Percentiles rank a stretch among this genome's conserved stretches.
These are phyloP conservation scores for Hirschfeldia incana DNA, from an alignment of 345 rosid genomes.

Conservation along the genomic window DNA sequence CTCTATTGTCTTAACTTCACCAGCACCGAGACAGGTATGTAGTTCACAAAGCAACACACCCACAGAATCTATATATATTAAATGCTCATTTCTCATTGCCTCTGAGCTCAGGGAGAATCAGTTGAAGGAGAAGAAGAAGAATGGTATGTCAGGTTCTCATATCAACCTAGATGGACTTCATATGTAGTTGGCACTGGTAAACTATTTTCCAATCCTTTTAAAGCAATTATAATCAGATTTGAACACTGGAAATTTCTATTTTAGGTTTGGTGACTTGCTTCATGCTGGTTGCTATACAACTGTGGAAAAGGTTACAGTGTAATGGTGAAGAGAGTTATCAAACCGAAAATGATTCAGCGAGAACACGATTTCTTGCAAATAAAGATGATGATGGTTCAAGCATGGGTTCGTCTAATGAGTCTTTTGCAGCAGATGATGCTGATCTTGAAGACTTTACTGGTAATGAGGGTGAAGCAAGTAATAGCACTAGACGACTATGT, in stretches of 20 bases:
- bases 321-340: conserved; percentile 28
- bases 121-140: conserved; percentile 47
- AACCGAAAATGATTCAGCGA: conserved; percentile 21
- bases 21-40: conserved; percentile 52
- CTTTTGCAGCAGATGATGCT: conserved; percentile 54
- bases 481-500: conserved; percentile 63
- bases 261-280: conserved; percentile 59
- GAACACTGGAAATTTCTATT: not conserved
- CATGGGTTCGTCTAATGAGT: conserved; percentile 60
- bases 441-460: conserved; percentile 51
- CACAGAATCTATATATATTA: not conserved
- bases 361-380: conserved; percentile 55
- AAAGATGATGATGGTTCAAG: conserved; percentile 76
- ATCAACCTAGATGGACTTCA: conserved; percentile 66
- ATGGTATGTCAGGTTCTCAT: conserved; percentile 67
- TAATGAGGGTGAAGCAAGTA: conserved; percentile 54
- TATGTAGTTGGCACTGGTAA: conserved; percentile 66
- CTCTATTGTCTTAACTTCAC: conserved; percentile 62
- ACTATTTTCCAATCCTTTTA: not conserved
- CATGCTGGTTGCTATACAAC: conserved; percentile 51
- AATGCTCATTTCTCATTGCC: not conserved
- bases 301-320: conserved; percentile 49
- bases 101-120: conserved; percentile 48
- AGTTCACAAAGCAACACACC: not conserved
- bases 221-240: not conserved